Conservation (phyloP, 768 basidiomycete genomes). For the Galerina marginata region DNA sequence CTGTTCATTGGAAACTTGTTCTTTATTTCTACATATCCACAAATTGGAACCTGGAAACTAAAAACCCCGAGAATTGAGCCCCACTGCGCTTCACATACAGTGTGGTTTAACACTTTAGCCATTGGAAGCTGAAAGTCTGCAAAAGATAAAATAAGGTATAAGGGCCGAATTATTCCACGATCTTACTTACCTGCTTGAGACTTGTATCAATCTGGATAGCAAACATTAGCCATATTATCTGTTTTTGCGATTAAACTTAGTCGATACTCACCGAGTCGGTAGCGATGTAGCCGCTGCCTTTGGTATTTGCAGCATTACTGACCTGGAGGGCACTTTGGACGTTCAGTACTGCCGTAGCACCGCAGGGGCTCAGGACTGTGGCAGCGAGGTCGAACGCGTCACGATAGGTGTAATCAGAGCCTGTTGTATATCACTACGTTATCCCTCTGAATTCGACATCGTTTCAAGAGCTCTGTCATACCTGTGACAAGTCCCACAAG, state of each 20-base stretch:
- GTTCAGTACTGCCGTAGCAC: conserved; percentile 27
- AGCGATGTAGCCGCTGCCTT: conserved; percentile 28
- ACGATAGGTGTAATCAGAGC: conserved; percentile 28
- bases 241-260: not conserved
- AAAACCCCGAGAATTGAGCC: no score
- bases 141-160: not conserved
- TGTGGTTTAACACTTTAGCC: not conserved
- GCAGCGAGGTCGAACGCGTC: conserved; percentile 31
- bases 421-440: conserved; percentile 5
- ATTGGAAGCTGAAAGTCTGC: conserved; percentile 15
- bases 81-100: not conserved
- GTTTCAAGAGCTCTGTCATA: no score
- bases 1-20: no score
- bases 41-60: no score
- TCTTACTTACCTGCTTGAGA: conserved; percentile 14
- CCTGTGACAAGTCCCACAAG: no score
- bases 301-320: conserved; percentile 27
- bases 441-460: no score
- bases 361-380: conserved; percentile 28
- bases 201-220: conserved; percentile 15
- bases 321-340: conserved; percentile 28
- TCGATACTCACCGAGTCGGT: conserved; percentile 25
- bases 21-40: no score
- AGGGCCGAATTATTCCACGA: not conserved
- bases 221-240: not conserved